Base-by-base conservation (phyloP, 257 asterid genomes). In the Plantago elongata region DNA sequence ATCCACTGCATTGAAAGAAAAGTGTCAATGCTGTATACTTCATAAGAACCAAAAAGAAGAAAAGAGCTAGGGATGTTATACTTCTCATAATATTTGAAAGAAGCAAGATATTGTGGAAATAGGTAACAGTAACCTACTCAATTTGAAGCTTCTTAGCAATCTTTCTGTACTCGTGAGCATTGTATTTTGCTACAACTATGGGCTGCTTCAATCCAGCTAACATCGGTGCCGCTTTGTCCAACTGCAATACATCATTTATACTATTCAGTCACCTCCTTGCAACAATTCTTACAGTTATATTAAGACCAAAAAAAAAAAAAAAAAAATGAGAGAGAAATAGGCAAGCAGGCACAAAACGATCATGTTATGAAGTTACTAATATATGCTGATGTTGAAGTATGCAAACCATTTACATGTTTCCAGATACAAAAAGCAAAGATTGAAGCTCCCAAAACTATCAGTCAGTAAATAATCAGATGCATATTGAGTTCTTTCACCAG, bases 151-250 rank as follows among this genome's bases (percentile, higher is more conserved):
- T 80, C 14, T 83, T 51, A 57, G 75, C 93, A 82, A 88, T 77
- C 51, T 73, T 72, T 66, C 67, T 75, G 70, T 90, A 75, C 75
- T 90, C 88, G 86, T 90, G 95, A 67, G 94, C 98, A 79, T 90
- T 72, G 22, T 85, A 72, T 81, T 90, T 90, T 37, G 95, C 98
- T 22, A 90, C 78, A 55, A 83, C 86, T 61, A 90, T 65, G 29
- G 95, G 96, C 46, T 74, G 86, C 79, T 85, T 85, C 79, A 90
- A 65, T 70, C 69, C 77, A 63, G 98, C 88, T 48, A 90, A 86
- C 73, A 81, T 10, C 4, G 84, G 85, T 56, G 98, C 95, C 6
- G 96, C 96, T 78, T 85, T 90, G 55, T 88, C 96, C 59, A 92
- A 78, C 99, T 92, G 91, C 84, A 79, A 66, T 18, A 48, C 58